Percentiles rank a stretch among this genome's conserved stretches.
phyloP scores from a whole-genome alignment of 345 rosid species.

The Rhizophora apiculata region DNA sequence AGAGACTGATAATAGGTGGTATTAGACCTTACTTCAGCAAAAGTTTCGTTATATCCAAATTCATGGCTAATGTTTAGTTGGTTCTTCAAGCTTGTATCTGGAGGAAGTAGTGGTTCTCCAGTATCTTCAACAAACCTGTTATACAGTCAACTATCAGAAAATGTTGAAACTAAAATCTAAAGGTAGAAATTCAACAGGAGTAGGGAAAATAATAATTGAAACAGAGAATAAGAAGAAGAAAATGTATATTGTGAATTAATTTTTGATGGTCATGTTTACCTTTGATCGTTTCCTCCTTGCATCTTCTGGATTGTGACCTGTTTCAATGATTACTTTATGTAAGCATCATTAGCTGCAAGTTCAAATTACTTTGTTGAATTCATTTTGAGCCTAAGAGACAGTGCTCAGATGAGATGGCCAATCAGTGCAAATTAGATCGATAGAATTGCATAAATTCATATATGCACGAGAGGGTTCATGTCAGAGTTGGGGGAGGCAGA shows the following conservation, averaged over 20 bases:
- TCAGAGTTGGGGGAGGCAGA: neutral
- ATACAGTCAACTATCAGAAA: constrained; percentile 8
- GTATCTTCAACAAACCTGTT: constrained; percentile 41
- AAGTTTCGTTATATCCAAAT: constrained; percentile 41
- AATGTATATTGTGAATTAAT: neutral
- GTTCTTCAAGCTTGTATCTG: constrained; percentile 49
- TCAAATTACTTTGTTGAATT: neutral
- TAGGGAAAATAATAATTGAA: neutral
- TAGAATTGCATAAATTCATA: neutral
- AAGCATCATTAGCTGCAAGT: constrained; percentile 2
- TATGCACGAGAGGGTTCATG: neutral
- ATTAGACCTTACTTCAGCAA: constrained; percentile 42
- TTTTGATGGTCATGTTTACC: constrained; percentile 13
- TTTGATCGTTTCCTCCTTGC: constrained; percentile 23
- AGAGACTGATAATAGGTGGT: neutral
- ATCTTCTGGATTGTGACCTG: constrained; percentile 32
- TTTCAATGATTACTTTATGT: constrained; percentile 7
- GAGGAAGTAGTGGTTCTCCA: constrained; percentile 36
- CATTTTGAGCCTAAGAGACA: neutral
- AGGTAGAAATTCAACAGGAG: too few relatives aligned
- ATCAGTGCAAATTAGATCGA: neutral
- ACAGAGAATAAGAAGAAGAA: neutral
- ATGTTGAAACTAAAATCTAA: too few relatives aligned
- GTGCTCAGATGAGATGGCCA: neutral
- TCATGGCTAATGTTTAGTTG: constrained; percentile 41